Percentiles rank a stretch among this genome's conserved stretches.
Conservation (phyloP, 2,329 filamentous ascomycete genomes). For the Aspergillus sp. region DNA sequence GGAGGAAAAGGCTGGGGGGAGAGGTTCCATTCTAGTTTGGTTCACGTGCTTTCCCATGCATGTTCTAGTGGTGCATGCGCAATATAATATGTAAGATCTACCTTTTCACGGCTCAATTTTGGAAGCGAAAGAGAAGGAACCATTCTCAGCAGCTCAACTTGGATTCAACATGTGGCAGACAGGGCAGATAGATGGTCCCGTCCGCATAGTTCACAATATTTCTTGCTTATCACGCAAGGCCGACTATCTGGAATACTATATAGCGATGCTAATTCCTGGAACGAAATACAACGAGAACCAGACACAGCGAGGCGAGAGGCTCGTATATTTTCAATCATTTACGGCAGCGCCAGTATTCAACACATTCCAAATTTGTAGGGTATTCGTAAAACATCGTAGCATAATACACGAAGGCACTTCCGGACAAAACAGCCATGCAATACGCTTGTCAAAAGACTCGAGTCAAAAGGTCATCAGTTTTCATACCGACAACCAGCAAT, state of each 20-base stretch:
- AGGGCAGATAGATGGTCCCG: background rate
- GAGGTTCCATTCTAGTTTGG: constrained; percentile 3
- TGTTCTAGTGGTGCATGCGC: constrained; percentile 17
- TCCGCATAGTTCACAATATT: background rate
- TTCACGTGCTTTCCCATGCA: background rate
- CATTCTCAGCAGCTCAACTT: background rate
- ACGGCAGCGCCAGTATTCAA: no score
- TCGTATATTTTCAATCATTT: background rate
- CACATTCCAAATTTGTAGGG: no score
- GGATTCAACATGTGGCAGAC: background rate
- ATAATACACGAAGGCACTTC: no score
- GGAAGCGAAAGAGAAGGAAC: background rate
- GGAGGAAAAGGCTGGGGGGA: constrained; percentile 8
- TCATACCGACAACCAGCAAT: background rate
- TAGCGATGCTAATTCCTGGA: background rate
- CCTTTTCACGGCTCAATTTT: constrained; percentile 1
- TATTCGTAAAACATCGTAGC: no score
- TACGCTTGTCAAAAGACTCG: no score
- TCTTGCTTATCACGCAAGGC: background rate
- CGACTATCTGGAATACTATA: background rate
- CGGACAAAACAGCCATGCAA: no score
- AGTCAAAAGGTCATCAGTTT: background rate
- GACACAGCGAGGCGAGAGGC: no score
- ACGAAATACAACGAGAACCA: background rate
- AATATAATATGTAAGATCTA: constrained; percentile 25